Conservation (phyloP, 2,329 filamentous ascomycete species). For the Fusarium robinianum region DNA sequence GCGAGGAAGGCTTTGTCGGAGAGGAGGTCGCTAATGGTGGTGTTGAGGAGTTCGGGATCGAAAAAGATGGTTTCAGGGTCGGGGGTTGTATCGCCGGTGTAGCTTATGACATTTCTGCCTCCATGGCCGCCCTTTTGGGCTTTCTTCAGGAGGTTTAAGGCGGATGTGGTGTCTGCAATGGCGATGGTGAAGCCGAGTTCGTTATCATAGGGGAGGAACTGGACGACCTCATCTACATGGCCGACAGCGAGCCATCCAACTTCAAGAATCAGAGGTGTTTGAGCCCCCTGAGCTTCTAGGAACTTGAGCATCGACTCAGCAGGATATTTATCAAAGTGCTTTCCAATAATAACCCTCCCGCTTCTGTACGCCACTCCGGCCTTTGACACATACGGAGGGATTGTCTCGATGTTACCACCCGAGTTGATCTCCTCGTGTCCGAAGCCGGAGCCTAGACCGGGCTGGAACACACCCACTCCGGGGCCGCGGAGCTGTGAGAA, state of each 20-base stretch:
- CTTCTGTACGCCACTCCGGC: conserved; percentile 31
- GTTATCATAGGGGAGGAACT: conserved; percentile 36
- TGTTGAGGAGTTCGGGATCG: conserved; percentile 5
- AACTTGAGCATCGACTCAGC: conserved; percentile 33
- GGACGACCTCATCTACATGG: conserved; percentile 37
- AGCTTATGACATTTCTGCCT: conserved; percentile 1
- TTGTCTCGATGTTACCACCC: conserved; percentile 45
- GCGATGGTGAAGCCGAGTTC: conserved; percentile 34
- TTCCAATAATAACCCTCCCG: conserved; percentile 31
- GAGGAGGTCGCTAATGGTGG: conserved; percentile 20
- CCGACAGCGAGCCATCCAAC: conserved; percentile 34
- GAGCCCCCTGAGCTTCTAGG: conserved; percentile 41
- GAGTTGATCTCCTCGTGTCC: conserved; percentile 27
- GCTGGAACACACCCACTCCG: conserved; percentile 41
- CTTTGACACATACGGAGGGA: conserved; percentile 39
- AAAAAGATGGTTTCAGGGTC: conserved; percentile 8
- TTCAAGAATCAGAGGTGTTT: conserved; percentile 42
- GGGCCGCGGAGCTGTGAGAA: conserved; percentile 40
- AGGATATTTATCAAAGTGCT: conserved; percentile 1
- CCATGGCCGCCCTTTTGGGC: conserved; percentile 35
- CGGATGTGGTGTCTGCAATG: conserved; percentile 30
- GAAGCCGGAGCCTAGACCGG: conserved; percentile 4
- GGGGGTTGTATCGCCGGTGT: conserved; percentile 5
- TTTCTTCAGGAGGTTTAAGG: conserved; percentile 32
- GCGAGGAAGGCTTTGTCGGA: conserved; percentile 13